phyloP scores from a whole-genome alignment of 257 asterid species.

The Primulina eburnea region DNA sequence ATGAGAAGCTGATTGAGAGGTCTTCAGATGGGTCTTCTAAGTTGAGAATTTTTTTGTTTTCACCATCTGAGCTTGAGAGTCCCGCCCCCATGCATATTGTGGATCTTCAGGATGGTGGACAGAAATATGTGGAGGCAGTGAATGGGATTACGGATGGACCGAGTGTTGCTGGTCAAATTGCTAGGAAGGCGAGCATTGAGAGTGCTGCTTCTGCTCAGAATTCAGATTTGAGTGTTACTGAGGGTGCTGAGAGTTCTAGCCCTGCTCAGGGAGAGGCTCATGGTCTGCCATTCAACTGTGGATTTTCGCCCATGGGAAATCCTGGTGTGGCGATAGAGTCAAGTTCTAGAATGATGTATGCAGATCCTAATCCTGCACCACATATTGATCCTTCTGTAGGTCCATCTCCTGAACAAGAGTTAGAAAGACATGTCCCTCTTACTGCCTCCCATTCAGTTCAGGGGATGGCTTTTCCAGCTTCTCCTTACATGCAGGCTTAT shows the following conservation, averaged over 20 bases:
- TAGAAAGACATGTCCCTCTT: conserved; percentile 46
- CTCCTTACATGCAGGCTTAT: conserved; percentile 54
- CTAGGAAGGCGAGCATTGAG: conserved; percentile 66
- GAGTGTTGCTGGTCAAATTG: conserved; percentile 39
- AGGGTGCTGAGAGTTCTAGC: conserved; percentile 51
- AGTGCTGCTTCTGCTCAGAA: conserved; percentile 67
- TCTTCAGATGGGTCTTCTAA: conserved; percentile 79
- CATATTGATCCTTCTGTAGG: not conserved
- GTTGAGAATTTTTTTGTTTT: conserved; percentile 82
- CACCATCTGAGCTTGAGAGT: conserved; percentile 71
- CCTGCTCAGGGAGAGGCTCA: conserved; percentile 45
- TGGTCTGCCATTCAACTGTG: conserved; percentile 44
- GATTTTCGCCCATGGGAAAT: conserved; percentile 47
- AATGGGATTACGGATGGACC: conserved; percentile 63
- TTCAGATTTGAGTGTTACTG: conserved; percentile 61
- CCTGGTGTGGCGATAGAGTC: conserved; percentile 41
- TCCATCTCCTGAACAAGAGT: conserved; percentile 44
- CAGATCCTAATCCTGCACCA: too few species aligned
- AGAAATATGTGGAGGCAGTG: conserved; percentile 87
- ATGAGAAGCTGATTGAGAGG: conserved; percentile 73
- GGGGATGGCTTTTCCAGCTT: conserved; percentile 42
- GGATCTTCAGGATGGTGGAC: conserved; percentile 70
- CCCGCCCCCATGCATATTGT: conserved; percentile 39
- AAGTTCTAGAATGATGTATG: not conserved
- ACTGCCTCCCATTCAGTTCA: conserved; percentile 43